Conservation (phyloP, 2,329 filamentous ascomycete species). For the Aspergillus felis region DNA sequence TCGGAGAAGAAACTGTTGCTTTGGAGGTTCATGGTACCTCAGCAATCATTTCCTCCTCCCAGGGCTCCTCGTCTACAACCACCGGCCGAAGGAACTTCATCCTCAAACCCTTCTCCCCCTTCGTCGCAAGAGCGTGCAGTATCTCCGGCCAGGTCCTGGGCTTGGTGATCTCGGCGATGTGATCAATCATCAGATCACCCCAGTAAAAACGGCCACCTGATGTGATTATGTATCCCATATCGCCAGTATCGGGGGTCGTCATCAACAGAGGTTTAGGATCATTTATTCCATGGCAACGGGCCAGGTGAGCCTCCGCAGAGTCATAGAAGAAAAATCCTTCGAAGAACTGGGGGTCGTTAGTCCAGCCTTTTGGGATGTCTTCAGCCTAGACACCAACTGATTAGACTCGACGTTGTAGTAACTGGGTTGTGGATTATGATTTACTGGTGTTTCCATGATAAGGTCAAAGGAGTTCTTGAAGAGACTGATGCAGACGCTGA, state of each 20-base stretch:
- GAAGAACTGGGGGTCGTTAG: not conserved
- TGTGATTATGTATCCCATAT: not conserved
- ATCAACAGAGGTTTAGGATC: not conserved
- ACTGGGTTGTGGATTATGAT: too few species aligned
- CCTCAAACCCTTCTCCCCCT: not conserved
- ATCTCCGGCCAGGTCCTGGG: not conserved
- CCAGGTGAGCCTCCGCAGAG: not conserved
- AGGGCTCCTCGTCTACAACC: too few species aligned
- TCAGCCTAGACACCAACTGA: not conserved
- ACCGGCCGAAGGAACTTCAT: too few species aligned
- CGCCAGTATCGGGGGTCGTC: conserved; percentile 1
- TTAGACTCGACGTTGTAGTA: too few species aligned
- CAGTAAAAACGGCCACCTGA: not conserved
- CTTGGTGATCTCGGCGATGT: conserved; percentile 1
- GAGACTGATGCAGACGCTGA: too few species aligned
- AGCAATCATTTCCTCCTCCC: too few species aligned
- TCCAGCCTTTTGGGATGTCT: not conserved
- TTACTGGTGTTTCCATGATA: too few species aligned
- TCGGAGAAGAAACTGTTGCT: too few species aligned
- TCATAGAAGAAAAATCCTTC: not conserved
- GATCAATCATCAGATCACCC: not conserved
- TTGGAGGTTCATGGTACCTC: too few species aligned
- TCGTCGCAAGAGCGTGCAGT: not conserved
- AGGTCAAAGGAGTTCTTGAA: too few species aligned
- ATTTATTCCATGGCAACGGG: not conserved